Base-by-base conservation (phyloP, 164 flowering plant genomes). In the Aristolochia fimbriata region DNA sequence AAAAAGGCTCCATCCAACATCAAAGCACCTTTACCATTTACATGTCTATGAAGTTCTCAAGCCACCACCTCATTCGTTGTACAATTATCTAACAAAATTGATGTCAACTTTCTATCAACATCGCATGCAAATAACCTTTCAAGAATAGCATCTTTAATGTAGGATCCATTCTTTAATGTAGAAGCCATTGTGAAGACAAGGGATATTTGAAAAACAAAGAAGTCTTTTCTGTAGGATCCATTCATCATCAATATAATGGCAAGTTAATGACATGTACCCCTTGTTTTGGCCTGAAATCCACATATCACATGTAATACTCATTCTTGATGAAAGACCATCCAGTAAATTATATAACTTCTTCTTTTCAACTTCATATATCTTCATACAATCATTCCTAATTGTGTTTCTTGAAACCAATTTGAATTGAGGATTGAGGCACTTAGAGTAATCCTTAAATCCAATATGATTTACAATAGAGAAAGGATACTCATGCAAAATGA, bases 401-500 rank as follows among this genome's bases (percentile, higher is more conserved):
- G 65, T 74, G 54, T 56, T 64, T 48, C 65, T 62, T 12, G 79
- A 74, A 68, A 73, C 66, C 41, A 75, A 58, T n/a, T 84, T 85
- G 70, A 85, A 91, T 57, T 72, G 25, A 45, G 96, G 98, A 71
- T 91, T 91, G 47, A 91, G 80, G 69, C 79, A 80, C 64, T 73
- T 79, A 8, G 81, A 82, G 75, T 85, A 91, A 30, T 66, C 65
- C 65, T 76, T 78, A 68, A 91, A 91, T 17, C 89, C 92, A 51
- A 71, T 65, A 76, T 91, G 86, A 25, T 88, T 87, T 57, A 83
- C 91, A 79, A 91, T 88, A 31, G 78, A 47, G 48, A 85, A 64
- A 12, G 98, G 95, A 50, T 87, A 88, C 47, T 84, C 91, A 76
- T 88, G 96, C 59, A 83, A 62, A 66, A 91, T 86, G 54, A 87